These are phyloP conservation scores for Eucalyptus regnans DNA, from an alignment of 345 rosid genomes.

Conservation along the genomic window DNA sequence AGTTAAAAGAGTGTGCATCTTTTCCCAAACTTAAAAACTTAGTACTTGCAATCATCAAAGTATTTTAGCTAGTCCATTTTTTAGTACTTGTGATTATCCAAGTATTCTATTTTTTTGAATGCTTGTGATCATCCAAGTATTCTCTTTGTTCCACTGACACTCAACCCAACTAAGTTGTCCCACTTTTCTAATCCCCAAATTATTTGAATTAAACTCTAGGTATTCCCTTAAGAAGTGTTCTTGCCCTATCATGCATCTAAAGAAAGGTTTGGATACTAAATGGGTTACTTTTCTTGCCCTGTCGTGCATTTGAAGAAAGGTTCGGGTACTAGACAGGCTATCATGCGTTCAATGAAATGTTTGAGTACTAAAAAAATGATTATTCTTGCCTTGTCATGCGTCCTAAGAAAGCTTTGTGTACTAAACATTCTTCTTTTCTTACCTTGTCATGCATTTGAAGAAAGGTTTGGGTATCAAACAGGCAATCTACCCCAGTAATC, in stretches of 20 bases:
- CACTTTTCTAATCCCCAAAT: neutral
- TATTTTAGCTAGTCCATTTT: no score
- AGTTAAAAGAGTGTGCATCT: neutral
- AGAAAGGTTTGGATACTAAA: neutral
- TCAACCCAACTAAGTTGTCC: neutral
- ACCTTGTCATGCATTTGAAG: no score
- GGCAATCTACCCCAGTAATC: no score
- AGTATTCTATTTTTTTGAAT: no score
- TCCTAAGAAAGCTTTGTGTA: no score
- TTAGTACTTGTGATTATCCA: neutral
- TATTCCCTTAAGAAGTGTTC: neutral
- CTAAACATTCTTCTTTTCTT: no score
- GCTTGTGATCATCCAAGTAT: no score
- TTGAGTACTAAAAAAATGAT: no score
- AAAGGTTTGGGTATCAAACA: no score
- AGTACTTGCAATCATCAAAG: neutral
- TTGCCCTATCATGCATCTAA: neutral
- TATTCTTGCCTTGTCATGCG: no score
- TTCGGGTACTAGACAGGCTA: neutral
- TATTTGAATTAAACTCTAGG: neutral
- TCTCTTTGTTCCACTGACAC: neutral
- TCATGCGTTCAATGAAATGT: no score
- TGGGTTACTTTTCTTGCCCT: neutral
- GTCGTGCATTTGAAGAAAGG: neutral
- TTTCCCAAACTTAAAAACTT: neutral